Evolutionary conservation across 2,329 filamentous ascomycete genomes (phyloP).

Genomic region (Microsporum canis): DNA sequence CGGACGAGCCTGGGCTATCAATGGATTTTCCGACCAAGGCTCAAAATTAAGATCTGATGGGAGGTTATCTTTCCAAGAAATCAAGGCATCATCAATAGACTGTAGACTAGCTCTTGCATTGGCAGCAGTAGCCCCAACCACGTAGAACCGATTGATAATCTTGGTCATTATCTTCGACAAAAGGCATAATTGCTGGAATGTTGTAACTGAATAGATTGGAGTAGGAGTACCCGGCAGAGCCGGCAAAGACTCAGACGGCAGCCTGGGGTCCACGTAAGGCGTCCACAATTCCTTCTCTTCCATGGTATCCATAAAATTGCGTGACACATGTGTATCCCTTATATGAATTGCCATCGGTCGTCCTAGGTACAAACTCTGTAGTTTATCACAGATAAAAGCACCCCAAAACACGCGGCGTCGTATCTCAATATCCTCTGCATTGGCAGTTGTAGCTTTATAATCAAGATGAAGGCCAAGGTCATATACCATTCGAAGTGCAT

Average conservation of each 20-base stretch:
- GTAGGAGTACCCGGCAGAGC: conserved; percentile 8
- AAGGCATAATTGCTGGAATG: conserved; percentile 27
- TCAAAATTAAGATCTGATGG: conserved; percentile 21
- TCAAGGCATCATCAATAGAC: conserved; percentile 20
- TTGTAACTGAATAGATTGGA: conserved; percentile 25
- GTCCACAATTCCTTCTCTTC: conserved; percentile 23
- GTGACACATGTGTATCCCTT: conserved; percentile 21
- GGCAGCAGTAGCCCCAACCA: conserved; percentile 20
- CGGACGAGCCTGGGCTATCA: conserved; percentile 9
- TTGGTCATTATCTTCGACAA: conserved; percentile 29
- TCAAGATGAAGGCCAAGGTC: conserved; percentile 33
- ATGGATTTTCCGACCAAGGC: conserved; percentile 18
- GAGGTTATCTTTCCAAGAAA: conserved; percentile 20
- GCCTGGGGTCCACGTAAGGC: conserved; percentile 16
- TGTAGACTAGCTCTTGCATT: conserved; percentile 21
- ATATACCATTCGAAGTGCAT: conserved; percentile 33
- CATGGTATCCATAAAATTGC: conserved; percentile 22
- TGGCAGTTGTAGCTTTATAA: conserved; percentile 18
- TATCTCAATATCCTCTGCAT: conserved; percentile 23
- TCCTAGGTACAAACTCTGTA: conserved; percentile 46
- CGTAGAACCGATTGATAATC: conserved; percentile 29
- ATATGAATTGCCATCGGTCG: conserved; percentile 34
- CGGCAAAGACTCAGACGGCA: conserved; percentile 6
- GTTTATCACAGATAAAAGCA: conserved; percentile 37
- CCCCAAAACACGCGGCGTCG: conserved; percentile 27